These are phyloP conservation scores for Penicillium daleae DNA, from an alignment of 495 filamentous ascomycete genomes.

Conservation along the genomic window DNA sequence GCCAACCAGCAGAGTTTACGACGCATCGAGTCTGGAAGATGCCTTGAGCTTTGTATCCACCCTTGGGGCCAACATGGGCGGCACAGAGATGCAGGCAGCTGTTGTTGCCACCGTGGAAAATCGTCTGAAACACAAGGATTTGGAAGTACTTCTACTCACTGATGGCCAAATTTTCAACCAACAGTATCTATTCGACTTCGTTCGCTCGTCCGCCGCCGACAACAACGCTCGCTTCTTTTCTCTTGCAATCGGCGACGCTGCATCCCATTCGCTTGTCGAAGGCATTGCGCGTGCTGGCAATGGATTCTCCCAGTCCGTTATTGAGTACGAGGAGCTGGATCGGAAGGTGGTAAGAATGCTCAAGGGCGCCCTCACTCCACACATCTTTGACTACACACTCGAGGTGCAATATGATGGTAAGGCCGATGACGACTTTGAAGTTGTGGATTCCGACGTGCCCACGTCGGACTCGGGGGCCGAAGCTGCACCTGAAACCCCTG, in stretches of 20 bases:
- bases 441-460: slow-evolving; percentile 53
- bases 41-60: slow-evolving; percentile 54
- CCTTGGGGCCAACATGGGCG: slow-evolving; percentile 61
- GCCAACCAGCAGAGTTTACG: slow-evolving; percentile 58
- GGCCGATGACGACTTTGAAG: slow-evolving; percentile 57
- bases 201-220: slow-evolving; percentile 42
- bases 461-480: slow-evolving; percentile 9
- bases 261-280: slow-evolving; percentile 67
- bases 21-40: slow-evolving; percentile 48
- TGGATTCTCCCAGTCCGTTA: slow-evolving; percentile 67
- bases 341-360: slow-evolving; percentile 71
- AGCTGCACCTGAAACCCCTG: background rate
- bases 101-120: slow-evolving; percentile 55
- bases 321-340: slow-evolving; percentile 60
- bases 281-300: slow-evolving; percentile 68
- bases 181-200: slow-evolving; percentile 55
- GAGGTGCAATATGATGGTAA: slow-evolving; percentile 60
- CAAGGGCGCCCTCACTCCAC: slow-evolving; percentile 65
- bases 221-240: slow-evolving; percentile 64
- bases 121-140: slow-evolving; percentile 53
- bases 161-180: slow-evolving; percentile 73
- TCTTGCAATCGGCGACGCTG: slow-evolving; percentile 64
- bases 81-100: slow-evolving; percentile 66
- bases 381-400: slow-evolving; percentile 61
- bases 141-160: slow-evolving; percentile 71